These are phyloP conservation scores for Cryphonectria nitschkei DNA, from an alignment of 2,329 filamentous ascomycete species.

Conservation along the genomic window DNA sequence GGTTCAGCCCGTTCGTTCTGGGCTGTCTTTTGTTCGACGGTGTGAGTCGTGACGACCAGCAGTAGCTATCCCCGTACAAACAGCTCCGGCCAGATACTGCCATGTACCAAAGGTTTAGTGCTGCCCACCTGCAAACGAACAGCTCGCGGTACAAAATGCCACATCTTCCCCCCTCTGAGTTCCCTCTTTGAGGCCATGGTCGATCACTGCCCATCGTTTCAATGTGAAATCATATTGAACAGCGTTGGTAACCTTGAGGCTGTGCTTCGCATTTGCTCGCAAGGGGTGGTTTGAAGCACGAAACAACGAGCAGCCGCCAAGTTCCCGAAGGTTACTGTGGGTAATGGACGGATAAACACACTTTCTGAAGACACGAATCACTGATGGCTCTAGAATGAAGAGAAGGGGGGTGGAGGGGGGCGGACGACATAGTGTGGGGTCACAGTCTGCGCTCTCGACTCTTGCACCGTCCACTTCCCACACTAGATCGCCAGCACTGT, in stretches of 20 bases:
- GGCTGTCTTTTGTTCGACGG: not conserved
- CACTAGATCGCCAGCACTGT: slow-evolving; percentile 17
- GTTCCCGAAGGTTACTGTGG: not conserved
- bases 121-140: not conserved
- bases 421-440: not conserved
- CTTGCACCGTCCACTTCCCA: slow-evolving; percentile 10
- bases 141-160: slow-evolving; percentile 1
- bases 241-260: not conserved
- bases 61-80: not conserved
- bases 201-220: not conserved
- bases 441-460: slow-evolving; percentile 17
- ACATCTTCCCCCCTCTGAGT: not conserved
- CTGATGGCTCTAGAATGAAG: slow-evolving; percentile 16
- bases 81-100: not conserved
- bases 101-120: not conserved
- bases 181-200: not conserved
- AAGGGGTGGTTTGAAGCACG: not conserved
- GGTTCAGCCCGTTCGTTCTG: slow-evolving; percentile 7
- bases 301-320: not conserved
- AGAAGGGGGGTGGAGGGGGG: not conserved
- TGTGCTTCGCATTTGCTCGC: not conserved
- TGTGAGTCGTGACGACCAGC: not conserved
- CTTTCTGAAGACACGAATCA: slow-evolving; percentile 11
- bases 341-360: not conserved
- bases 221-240: not conserved